Percentiles rank a stretch among this genome's conserved stretches.
These are phyloP conservation scores for Adiantum capillusveneris DNA, from an alignment of 75 land plant species.

Conservation along the genomic window DNA sequence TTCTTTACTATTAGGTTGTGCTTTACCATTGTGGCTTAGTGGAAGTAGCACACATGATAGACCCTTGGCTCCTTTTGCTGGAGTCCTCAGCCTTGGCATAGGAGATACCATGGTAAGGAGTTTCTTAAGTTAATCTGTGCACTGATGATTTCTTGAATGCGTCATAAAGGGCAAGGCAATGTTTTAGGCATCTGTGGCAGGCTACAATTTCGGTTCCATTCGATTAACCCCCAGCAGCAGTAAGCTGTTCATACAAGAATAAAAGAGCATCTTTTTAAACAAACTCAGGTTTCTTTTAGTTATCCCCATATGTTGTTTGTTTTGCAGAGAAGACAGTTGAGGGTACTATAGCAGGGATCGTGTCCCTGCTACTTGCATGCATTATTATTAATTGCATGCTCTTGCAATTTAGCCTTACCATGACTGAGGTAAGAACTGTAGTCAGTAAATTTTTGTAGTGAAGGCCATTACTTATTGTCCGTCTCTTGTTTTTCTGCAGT, in stretches of 20 bases:
- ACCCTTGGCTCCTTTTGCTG: constrained; percentile 94
- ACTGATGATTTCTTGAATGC: neutral
- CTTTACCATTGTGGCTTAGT: constrained; percentile 88
- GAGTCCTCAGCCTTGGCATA: constrained; percentile 92
- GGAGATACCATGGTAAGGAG: constrained; percentile 85
- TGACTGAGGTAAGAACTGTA: neutral
- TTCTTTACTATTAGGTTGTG: constrained; percentile 91
- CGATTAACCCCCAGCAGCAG: constrained; percentile 19
- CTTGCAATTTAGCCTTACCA: neutral
- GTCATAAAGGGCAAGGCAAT: no score
- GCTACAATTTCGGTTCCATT: constrained; percentile 29
- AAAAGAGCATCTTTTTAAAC: no score
- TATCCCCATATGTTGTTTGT: no score
- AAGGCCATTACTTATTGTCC: neutral
- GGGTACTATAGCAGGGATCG: constrained; percentile 91
- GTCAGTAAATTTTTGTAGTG: neutral
- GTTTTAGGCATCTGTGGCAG: constrained; percentile 27
- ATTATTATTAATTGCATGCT: constrained; percentile 23
- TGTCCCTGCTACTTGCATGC: constrained; percentile 64
- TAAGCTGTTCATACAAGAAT: neutral
- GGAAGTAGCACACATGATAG: constrained; percentile 48
- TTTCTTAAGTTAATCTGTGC: neutral
- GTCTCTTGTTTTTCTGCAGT: constrained; percentile 4
- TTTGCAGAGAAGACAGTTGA: constrained; percentile 80
- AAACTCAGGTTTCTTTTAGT: no score